These are phyloP conservation scores for Candida maris DNA, from an alignment of 805 yeast species.

Conservation along the genomic window DNA sequence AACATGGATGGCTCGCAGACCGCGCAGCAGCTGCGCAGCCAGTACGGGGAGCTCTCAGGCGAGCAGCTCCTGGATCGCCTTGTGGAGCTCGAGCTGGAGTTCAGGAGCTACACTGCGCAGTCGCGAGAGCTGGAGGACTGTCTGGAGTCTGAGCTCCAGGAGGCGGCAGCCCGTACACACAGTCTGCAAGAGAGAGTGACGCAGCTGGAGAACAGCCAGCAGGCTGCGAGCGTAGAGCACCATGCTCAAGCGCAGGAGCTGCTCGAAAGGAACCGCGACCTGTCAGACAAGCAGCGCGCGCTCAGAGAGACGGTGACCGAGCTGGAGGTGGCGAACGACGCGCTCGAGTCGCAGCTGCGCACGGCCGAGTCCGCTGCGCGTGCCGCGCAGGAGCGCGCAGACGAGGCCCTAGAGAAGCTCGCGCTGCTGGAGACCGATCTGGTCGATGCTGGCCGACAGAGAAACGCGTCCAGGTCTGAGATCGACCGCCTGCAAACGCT, in stretches of 20 bases:
- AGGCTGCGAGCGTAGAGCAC: constrained; percentile 1
- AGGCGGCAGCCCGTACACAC: not conserved
- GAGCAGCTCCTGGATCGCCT: constrained; percentile 14
- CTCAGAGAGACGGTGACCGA: constrained; percentile 15
- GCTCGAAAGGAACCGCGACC: constrained; percentile 2
- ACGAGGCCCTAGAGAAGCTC: constrained; percentile 21
- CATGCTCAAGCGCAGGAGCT: constrained; percentile 9
- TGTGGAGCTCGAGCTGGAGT: constrained; percentile 21
- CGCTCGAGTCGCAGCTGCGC: constrained; percentile 21
- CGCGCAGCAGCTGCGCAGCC: constrained; percentile 1
- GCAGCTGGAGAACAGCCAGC: not conserved
- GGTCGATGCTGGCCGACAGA: constrained; percentile 2
- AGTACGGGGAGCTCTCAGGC: constrained; percentile 7
- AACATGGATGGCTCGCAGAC: no score
- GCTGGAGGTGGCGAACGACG: constrained; percentile 25
- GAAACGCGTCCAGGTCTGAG: not conserved
- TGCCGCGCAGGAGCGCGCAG: constrained; percentile 13
- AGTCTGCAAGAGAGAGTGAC: not conserved
- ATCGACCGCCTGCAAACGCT: not conserved
- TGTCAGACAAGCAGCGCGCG: constrained; percentile 5
- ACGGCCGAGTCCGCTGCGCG: constrained; percentile 7
- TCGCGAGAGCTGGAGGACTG: constrained; percentile 25
- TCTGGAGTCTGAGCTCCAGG: constrained; percentile 21
- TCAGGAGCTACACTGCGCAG: constrained; percentile 17
- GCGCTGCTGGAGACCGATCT: constrained; percentile 25